A percentile compares a stretch with the other conserved stretches of the same genome.
Conservation (phyloP, 2,329 filamentous ascomycete species). For the Colletotrichum sp. region DNA sequence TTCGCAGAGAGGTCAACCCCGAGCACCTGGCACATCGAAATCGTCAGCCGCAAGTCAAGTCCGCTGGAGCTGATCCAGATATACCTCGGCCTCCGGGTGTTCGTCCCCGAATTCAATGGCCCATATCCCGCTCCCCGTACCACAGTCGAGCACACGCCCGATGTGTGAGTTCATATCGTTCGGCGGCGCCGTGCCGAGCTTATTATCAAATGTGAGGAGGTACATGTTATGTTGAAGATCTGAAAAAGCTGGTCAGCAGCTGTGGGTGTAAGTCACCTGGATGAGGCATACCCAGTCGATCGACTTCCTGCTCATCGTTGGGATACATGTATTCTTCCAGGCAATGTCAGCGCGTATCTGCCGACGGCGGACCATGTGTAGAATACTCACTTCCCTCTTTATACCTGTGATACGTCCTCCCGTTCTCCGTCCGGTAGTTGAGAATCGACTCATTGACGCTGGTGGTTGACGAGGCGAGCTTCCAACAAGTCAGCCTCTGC, state of each 20-base stretch:
- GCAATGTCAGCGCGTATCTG: background rate
- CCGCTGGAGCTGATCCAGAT: background rate
- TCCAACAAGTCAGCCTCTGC: background rate
- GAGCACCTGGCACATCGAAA: slow-evolving; percentile 27
- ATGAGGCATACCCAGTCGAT: background rate
- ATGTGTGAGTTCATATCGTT: slow-evolving; percentile 32
- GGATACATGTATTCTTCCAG: background rate
- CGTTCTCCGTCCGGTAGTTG: background rate
- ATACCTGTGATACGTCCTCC: slow-evolving; percentile 23
- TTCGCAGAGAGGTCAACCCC: slow-evolving; percentile 47
- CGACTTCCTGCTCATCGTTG: background rate
- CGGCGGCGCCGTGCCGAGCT: slow-evolving; percentile 30
- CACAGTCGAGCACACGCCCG: slow-evolving; percentile 45
- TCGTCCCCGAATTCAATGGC: slow-evolving; percentile 46
- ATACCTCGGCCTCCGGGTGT: slow-evolving; percentile 32
- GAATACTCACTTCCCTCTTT: background rate
- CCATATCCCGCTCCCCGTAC: slow-evolving; percentile 51
- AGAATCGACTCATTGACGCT: slow-evolving; percentile 35
- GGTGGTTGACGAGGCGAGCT: slow-evolving; percentile 24
- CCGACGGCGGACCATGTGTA: background rate
- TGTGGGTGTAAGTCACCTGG: background rate
- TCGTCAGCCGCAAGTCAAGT: background rate
- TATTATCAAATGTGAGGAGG: slow-evolving; percentile 32
- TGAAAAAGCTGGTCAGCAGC: background rate
- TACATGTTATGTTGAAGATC: slow-evolving; percentile 41